Percentiles rank a stretch among this genome's conserved stretches.
These are phyloP conservation scores for Closterium sp. DNA, from an alignment of 139 green algal species.

Conservation along the genomic window DNA sequence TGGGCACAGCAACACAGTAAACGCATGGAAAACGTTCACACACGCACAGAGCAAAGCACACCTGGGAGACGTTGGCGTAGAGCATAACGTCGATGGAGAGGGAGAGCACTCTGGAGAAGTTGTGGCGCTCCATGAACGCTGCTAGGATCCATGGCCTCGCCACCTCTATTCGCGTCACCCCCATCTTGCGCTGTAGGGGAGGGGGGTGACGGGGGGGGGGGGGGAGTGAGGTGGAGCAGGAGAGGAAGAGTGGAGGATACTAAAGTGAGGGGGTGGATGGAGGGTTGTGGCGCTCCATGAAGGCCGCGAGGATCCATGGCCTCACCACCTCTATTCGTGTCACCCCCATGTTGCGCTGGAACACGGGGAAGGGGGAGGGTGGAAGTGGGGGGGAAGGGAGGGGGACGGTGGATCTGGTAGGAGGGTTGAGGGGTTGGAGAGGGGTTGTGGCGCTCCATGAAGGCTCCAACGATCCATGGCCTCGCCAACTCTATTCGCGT, in stretches of 20 bases:
- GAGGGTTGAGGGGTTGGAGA: background rate
- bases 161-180: no score
- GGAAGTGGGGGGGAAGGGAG: no score
- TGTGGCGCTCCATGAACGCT: slow-evolving; percentile 21
- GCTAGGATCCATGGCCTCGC: background rate
- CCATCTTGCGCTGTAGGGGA: background rate
- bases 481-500: no score
- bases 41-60: background rate
- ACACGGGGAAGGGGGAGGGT: no score
- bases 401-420: no score
- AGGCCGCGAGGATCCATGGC: background rate
- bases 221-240: no score
- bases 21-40: no score
- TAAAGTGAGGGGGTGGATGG: no score
- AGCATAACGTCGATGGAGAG: slow-evolving; percentile 31
- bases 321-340: background rate
- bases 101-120: background rate
- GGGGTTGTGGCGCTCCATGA: slow-evolving; percentile 24
- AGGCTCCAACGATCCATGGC: background rate
- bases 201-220: no score
- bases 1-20: no score
- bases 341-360: background rate
- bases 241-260: no score
- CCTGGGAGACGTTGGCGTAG: slow-evolving; percentile 8
- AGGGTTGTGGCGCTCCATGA: slow-evolving; percentile 18